Conservation (phyloP, 352 stramenopile genomes). For the Phytophthora pinifolia region DNA sequence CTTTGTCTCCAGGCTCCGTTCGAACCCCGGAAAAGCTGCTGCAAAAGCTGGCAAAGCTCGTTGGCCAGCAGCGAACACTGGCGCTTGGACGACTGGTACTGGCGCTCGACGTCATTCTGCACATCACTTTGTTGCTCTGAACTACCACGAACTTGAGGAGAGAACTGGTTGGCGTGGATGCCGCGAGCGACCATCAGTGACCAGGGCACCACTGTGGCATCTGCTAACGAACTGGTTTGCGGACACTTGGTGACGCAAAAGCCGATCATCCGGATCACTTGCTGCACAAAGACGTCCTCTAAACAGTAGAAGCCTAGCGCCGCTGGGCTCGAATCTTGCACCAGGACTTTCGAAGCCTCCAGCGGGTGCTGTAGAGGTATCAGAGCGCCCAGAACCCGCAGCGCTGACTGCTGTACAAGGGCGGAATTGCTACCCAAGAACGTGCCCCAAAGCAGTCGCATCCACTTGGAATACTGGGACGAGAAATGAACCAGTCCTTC, state of each 20-base stretch:
- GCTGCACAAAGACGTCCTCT: conserved; percentile 42
- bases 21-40: conserved; percentile 12
- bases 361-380: conserved; percentile 39
- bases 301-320: conserved; percentile 27
- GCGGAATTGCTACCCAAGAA: conserved; percentile 48
- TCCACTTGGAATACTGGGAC: conserved; percentile 42
- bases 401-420: conserved; percentile 60
- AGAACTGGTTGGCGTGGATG: conserved; percentile 38
- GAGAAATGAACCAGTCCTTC: conserved; percentile 48
- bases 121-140: conserved; percentile 11
- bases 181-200: conserved; percentile 30
- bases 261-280: conserved; percentile 49
- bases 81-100: conserved; percentile 26
- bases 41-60: conserved; percentile 31
- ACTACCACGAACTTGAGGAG: conserved; percentile 8
- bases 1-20: conserved; percentile 22
- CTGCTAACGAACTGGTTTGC: neutral
- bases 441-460: conserved; percentile 49
- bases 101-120: conserved; percentile 21
- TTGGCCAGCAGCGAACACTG: conserved; percentile 33
- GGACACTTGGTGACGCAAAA: conserved; percentile 38
- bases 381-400: conserved; percentile 56
- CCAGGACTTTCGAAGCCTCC: conserved; percentile 19
- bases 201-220: conserved; percentile 22
- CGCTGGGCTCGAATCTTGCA: conserved; percentile 2